Evolutionary conservation across 2,329 filamentous ascomycete species (phyloP), one percentile per base, ranked within the genome.

Genomic region (Talaromyces sp.): DNA sequence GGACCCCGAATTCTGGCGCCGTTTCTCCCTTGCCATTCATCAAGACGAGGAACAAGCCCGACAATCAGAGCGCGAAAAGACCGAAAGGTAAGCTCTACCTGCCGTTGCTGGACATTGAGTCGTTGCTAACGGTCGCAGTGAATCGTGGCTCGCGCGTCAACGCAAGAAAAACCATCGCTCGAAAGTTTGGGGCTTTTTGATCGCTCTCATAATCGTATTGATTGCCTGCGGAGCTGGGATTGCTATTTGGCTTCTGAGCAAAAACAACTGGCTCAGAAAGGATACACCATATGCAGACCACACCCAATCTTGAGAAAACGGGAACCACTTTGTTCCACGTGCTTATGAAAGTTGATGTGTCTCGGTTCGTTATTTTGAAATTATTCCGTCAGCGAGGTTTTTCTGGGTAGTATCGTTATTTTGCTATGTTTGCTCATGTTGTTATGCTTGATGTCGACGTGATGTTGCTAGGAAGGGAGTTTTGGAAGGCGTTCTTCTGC

Each of bases 1-100:
- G 67, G 86, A 88, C 70, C 85, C 85, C 27, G 80, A 79, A 58
- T 88, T 87, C 76, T 88, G 85, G 86, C 81, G 82, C 64, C 83
- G 85, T 70, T 87, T 87, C 78, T 85, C 83, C 66, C 74, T 79
- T 60, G 86, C 86, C 43, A 83, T 86, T 1, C 85, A 86, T 71
- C 74, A 80, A 60, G 84, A 87, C 68, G 85, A 86, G 70, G 80
- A 83, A 68, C 72, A 73, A 52, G 67, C 69, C 10, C 50, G 66
- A 5, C 35, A 61, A 24, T 68, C 70, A 13, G 68, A 66, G 6
- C 68, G 31, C 3, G 45, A 69, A 33, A 68, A 73, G 58, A 63
- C 60, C 45, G 35, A 65, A 35, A 58, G 62, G 35, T 68, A 69
- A 65, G 67, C 33, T 54, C 52, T 54, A 14, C 45, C 35, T 16